Conservation (phyloP, 192 early-diverging fungal species). For the Podila horticola region DNA sequence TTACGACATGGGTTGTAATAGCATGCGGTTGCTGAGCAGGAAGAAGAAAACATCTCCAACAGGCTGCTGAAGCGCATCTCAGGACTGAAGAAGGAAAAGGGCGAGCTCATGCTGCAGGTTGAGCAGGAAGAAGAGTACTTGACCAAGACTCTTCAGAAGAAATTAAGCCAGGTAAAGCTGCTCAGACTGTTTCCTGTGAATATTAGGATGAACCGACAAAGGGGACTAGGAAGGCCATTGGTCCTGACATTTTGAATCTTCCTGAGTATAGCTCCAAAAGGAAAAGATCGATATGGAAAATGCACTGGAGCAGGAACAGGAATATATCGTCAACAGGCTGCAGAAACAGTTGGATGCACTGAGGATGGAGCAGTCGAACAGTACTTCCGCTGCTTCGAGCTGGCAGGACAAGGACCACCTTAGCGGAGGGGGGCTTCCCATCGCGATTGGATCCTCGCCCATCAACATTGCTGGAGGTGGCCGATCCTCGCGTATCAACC, state of each 20-base stretch:
- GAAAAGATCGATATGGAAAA: constrained; percentile 93
- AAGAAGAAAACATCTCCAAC: constrained; percentile 84
- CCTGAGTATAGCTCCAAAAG: constrained; percentile 70
- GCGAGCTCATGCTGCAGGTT: constrained; percentile 76
- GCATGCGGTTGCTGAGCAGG: constrained; percentile 68
- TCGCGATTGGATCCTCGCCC: constrained; percentile 37
- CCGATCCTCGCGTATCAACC: constrained; percentile 32
- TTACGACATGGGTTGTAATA: constrained; percentile 20
- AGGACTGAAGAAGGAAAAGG: constrained; percentile 82
- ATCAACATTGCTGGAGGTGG: constrained; percentile 49
- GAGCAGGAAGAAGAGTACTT: constrained; percentile 87
- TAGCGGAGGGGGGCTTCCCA: constrained; percentile 24
- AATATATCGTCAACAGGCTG: constrained; percentile 90
- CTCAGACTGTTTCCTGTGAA: not conserved
- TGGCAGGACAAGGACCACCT: constrained; percentile 51
- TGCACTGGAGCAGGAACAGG: constrained; percentile 91
- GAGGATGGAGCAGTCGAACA: constrained; percentile 48
- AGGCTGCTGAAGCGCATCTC: constrained; percentile 77
- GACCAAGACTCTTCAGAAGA: constrained; percentile 82
- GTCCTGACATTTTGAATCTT: not conserved
- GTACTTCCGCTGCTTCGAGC: constrained; percentile 41
- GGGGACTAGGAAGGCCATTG: too few relatives aligned
- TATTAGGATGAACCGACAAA: too few relatives aligned
- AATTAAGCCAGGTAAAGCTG: constrained; percentile 62
- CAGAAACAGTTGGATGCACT: constrained; percentile 82